Base-by-base conservation (phyloP, 495 filamentous ascomycete genomes). In the Neurospora sublineolata region DNA sequence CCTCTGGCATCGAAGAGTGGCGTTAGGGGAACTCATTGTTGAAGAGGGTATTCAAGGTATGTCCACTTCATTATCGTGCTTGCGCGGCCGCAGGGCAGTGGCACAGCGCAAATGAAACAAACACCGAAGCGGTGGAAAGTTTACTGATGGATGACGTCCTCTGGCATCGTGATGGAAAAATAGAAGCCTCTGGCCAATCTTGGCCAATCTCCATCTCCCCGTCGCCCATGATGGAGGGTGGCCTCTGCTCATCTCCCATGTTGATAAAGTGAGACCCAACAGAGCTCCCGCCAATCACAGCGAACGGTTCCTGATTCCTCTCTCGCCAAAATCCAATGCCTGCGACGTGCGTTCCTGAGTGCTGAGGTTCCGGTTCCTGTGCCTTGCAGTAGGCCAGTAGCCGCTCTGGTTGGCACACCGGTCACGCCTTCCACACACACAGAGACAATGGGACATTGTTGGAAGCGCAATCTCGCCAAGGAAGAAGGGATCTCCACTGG, bases 401-500 rank as follows among this genome's bases (percentile, higher is more conserved):
- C 27, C 52, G 27, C 52, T 33, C 52, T 60, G 52, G 27, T 68
- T 37, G 33, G 33, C 67, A 68, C 9, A 42, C 30, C 33, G 10
- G 23, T 23, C 46, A 58, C 23, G 46, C 46, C 11, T 58, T 58
- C 46, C 12, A 58, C 52, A 60, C 52, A 44, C 41, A 44, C 41
- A 20, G 0, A 16, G 12, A 60, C 52, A 33, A 60, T 60, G 52
- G 52, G 52, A 60, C 27, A 60, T 33, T 33, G 14, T 42, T 37
- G 58, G 20, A 16, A 60, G 70, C 70, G 74, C 71, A 81, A 80
- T 80, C 72, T 80, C 79, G 77, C 77, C 77, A 80, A 78, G 77
- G 71, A 75, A 68, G 58, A 70, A 41, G 75, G 68, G 72, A 69
- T 76, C 72, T 71, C 73, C 76, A 77, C 72, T 37, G 69, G 46